Conservation (phyloP, 257 asterid genomes). For the Solanum pennellii region DNA sequence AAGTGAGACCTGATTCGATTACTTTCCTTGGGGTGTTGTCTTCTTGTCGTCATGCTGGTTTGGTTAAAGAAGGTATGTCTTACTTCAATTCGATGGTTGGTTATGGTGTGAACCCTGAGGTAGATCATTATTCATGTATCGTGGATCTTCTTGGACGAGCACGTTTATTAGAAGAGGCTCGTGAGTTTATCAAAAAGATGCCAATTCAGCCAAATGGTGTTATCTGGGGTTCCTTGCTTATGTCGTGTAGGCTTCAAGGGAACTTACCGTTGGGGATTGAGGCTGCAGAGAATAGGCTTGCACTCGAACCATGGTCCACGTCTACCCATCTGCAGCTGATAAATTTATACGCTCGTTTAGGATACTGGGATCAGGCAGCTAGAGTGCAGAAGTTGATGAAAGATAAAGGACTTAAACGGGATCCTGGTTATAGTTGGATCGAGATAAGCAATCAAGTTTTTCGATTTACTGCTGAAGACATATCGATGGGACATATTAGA, state of each 20-base stretch:
- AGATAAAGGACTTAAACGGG: conserved; percentile 52
- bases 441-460: conserved; percentile 54
- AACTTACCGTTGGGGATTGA: conserved; percentile 55
- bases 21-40: conserved; percentile 27
- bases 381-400: conserved; percentile 51
- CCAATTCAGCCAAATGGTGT: conserved; percentile 32
- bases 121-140: conserved; percentile 25
- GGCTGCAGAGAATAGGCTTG: conserved; percentile 67
- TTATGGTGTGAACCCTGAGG: conserved; percentile 6
- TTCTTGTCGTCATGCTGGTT: conserved; percentile 32
- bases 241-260: conserved; percentile 56
- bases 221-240: conserved; percentile 66
- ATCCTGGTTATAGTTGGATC: conserved; percentile 80
- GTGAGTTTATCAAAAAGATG: conserved; percentile 14
- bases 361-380: conserved; percentile 64
- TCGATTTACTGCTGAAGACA: conserved; percentile 61
- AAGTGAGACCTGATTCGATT: conserved; percentile 20
- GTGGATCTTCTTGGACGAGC: conserved; percentile 35
- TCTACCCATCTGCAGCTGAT: conserved; percentile 62
- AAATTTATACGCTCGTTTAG: conserved; percentile 48
- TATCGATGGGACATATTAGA: conserved; percentile 14
- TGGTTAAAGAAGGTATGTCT: conserved; percentile 11
- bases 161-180: conserved; percentile 22
- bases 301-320: conserved; percentile 44
- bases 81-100: conserved; percentile 7